Evolutionary conservation across 148 eudicot species (phyloP), one percentile per base, ranked within the genome.

Genomic region (Rheum nobile): DNA sequence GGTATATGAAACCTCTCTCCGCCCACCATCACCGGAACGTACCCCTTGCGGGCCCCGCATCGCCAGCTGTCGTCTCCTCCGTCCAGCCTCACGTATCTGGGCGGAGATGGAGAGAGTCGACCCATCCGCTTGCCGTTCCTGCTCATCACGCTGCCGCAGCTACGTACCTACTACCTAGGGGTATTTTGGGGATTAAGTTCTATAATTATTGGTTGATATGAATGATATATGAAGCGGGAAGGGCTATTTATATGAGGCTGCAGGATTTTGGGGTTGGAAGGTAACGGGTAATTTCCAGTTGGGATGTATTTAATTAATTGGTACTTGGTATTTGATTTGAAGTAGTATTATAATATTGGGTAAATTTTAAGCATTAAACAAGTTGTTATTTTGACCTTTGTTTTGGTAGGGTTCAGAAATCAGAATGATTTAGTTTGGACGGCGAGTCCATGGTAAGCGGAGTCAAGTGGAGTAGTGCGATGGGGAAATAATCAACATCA

Each of bases 1-100:
- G 77, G 71, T 22, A 79, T 73, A 70, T 44, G 70, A 24, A 79
- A 71, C 74, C 69, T 79, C 75, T 79, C 81, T 24, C 19, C 76
- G 11, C 82, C 79, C 8, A 80, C 79, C 82, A 80, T 28, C 8
- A 79, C 44, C 35, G 77, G 76, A 32, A 76, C 82, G 14, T 75
- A 73, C 29, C 80, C 80, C 28, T 74, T 74, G 6, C 76, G 67
- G 31, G 19, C 8, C 16, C 41, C 41, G 1, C 65, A 57, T 9
- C 2, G 46, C 46, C 46, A 43, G 46, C 70, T 5, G 35, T 61
- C 67, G 37, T 13, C 37, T n/a, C n/a, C n/a, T n/a, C n/a, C n/a
- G n/a, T n/a, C n/a, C n/a, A n/a, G n/a, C n/a, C n/a, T n/a, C n/a
- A n/a, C n/a, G n/a, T n/a, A n/a, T n/a, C n/a, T n/a, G n/a, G n/a